Base-by-base conservation (phyloP, 176 grass and related monocot species). In the Aegilops tauschii region DNA sequence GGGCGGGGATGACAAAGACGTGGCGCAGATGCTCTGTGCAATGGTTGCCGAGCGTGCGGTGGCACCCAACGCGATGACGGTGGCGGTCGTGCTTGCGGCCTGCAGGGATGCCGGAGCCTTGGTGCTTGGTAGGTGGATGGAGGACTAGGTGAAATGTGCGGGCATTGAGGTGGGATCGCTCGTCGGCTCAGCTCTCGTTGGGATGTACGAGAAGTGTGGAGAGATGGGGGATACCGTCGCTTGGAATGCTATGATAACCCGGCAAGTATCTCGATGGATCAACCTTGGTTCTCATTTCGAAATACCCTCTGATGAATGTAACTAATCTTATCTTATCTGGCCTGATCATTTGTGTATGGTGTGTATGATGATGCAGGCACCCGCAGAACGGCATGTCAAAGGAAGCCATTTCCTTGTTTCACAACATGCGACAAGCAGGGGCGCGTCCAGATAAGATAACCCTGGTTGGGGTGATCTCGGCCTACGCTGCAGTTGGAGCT, bases 381-480 rank as follows among this genome's bases (percentile, higher is more conserved):
- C 87, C 90, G 3, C 91, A 98, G 68, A 92, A 98, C 73, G 93
- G 90, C 17, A 79, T 90, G 91, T 89, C 96, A 54, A 90, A 91
- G 74, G 91, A 95, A 89, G 95, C 95, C 49, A 95, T 98, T 28
- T 21, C 81, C 39, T 85, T 98, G 28, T 98, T 98, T 76, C 71
- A 90, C 76, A 36, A 5, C 35, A 36, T 36, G 35, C 35, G 6
- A 6, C 35, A 36, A 36, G 83, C 45, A 34, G 85, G 84, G n/a
- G 39, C 89, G 37, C 10, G 34, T 13, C 90, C 92, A 3, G 88
- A 97, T 56, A 93, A 92, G 80, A 97, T 97, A 79, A 97, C 94
- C 18, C 75, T 97, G 62, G 90, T 93, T 5, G 91, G 93, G 11
- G 93, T 95, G 76, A 90, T 95, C 79, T 91, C 93, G 5, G 88